Percentiles rank a stretch among this genome's conserved stretches.
Conservation (phyloP, 768 basidiomycete genomes). For the Kockovaella imperatae region DNA sequence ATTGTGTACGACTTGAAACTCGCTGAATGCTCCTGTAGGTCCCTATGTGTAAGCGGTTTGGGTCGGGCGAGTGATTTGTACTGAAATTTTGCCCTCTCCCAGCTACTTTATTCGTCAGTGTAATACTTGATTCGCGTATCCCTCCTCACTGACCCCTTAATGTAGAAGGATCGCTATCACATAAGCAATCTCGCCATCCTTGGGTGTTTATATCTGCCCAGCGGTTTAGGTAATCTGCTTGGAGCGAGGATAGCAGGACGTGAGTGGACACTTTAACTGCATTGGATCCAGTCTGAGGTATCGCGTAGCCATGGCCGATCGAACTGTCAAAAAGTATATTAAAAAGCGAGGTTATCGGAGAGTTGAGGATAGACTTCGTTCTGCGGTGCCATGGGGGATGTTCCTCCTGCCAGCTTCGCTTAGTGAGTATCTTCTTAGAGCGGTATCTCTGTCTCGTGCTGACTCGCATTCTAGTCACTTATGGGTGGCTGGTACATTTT, state of each 20-base stretch:
- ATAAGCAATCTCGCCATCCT: constrained; percentile 43
- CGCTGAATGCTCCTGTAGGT: background rate
- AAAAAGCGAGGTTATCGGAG: constrained; percentile 38
- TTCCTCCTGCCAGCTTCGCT: constrained; percentile 33
- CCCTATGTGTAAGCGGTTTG: background rate
- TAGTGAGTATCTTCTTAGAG: constrained; percentile 20
- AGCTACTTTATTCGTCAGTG: constrained; percentile 33
- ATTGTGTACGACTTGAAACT: constrained; percentile 1
- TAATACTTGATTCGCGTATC: background rate
- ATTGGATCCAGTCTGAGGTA: background rate
- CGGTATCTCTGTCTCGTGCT: background rate
- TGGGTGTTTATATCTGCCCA: constrained; percentile 43
- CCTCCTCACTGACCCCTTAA: background rate
- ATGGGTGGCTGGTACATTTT: constrained; percentile 37
- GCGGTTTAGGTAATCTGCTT: constrained; percentile 43
- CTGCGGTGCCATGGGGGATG: constrained; percentile 31
- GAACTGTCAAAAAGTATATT: constrained; percentile 31
- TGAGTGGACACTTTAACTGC: constrained; percentile 11
- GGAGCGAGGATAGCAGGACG: constrained; percentile 41
- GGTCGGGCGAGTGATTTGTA: background rate
- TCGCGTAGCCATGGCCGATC: constrained; percentile 35
- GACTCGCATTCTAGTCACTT: constrained; percentile 18
- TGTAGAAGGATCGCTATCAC: constrained; percentile 36
- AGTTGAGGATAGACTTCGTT: constrained; percentile 44
- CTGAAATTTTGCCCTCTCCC: background rate